phyloP scores from a whole-genome alignment of 495 filamentous ascomycete genomes.

The Hyaloscypha variabilis region DNA sequence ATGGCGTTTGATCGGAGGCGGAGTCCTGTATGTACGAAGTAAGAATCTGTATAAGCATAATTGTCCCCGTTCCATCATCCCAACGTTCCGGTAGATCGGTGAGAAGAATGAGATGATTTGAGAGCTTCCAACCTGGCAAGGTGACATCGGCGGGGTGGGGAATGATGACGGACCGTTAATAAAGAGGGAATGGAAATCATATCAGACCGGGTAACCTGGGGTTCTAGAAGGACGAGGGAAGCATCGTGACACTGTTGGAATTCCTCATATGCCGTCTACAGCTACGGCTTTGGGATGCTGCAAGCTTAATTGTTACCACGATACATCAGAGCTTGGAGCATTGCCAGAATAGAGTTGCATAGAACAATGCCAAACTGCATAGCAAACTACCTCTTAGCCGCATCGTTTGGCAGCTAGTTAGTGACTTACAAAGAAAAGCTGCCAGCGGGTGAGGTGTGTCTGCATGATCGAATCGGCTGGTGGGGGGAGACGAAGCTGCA shows the following conservation, averaged over 20 bases:
- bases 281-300: not conserved
- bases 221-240: not conserved
- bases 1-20: constrained; percentile 23
- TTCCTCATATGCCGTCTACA: not conserved
- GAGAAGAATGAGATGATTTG: not conserved
- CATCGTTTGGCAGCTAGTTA: not conserved
- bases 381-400: not conserved
- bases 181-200: not conserved
- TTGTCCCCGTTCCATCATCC: not conserved
- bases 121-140: not conserved
- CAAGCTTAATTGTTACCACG: not conserved
- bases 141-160: not conserved
- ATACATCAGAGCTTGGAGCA: not conserved
- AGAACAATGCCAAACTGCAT: not conserved
- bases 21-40: not conserved
- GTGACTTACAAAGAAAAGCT: not conserved
- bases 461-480: not conserved
- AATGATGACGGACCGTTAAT: not conserved
- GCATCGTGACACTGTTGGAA: not conserved
- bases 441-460: not conserved
- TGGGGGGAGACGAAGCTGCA: not conserved
- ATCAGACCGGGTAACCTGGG: not conserved
- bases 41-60: constrained; percentile 10
- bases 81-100: not conserved
- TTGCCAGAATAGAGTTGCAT: not conserved